phyloP scores from a whole-genome alignment of 768 basidiomycete species.

The Piloderma croceum region DNA sequence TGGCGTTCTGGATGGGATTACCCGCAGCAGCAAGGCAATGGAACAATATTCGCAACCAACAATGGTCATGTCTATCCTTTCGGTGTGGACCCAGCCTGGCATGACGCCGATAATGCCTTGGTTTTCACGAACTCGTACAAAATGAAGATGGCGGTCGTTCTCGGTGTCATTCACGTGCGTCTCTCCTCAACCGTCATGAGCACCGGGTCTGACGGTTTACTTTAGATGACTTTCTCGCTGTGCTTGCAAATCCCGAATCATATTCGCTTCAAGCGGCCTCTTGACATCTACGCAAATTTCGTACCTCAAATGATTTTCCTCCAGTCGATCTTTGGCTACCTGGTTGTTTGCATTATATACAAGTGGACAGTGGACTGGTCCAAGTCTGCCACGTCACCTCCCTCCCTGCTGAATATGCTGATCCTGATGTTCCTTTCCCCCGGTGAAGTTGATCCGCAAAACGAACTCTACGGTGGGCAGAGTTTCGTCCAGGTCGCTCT shows the following conservation, averaged over 20 bases:
- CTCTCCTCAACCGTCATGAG: conserved; percentile 6
- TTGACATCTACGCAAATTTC: conserved; percentile 92
- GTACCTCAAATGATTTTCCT: conserved; percentile 97
- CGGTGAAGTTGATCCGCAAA: conserved; percentile 62
- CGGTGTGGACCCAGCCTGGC: conserved; percentile 94
- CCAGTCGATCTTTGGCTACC: conserved; percentile 96
- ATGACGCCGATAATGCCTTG: conserved; percentile 83
- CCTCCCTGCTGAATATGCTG: conserved; percentile 91
- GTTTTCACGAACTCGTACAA: conserved; percentile 98
- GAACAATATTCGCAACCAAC: conserved; percentile 41
- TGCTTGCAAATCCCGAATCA: conserved; percentile 96
- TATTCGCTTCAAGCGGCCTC: conserved; percentile 80
- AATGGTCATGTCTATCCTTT: conserved; percentile 83
- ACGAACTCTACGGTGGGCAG: conserved; percentile 83
- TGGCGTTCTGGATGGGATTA: conserved; percentile 88
- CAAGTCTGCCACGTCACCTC: conserved; percentile 59
- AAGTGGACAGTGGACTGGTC: conserved; percentile 97
- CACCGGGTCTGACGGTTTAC: conserved; percentile 5
- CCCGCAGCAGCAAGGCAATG: conserved; percentile 41
- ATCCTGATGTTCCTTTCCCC: conserved; percentile 95
- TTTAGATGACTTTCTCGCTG: conserved; percentile 97
- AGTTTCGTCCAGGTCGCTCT: conserved; percentile 76
- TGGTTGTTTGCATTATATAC: conserved; percentile 90
- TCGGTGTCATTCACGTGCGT: conserved; percentile 93
- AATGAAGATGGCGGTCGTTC: conserved; percentile 98